Evolutionary conservation across 1,284 basidiomycete genomes (phyloP), one percentile per base, ranked within the genome.

Genomic region (Ceratobasidium sp.): DNA sequence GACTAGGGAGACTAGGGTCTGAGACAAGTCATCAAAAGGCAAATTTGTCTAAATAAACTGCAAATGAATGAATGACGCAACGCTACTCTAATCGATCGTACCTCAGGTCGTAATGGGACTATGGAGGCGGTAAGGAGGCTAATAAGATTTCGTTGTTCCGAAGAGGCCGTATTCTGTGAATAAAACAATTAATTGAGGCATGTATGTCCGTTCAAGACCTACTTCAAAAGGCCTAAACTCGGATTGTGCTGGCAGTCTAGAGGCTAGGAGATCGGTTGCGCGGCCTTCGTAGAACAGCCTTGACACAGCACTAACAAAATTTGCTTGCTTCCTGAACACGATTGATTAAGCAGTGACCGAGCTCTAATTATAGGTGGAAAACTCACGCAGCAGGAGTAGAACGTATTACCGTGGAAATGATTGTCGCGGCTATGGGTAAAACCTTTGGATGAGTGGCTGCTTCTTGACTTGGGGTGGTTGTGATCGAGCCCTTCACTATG

Each of bases 321-420:
- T 77, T 69, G 87, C 83, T 72, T 83, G 82, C 31, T 78, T 79
- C 85, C 93, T 78, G 80, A 79, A 73, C 86, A 88, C 54, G 55
- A 70, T 55, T 71, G 15, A n/a, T 64, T 17, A 29, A 29, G 38
- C 22, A 1, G 5, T 56, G 32, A 69, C 31, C 54, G 42, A 4
- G n/a, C 20, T 29, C 15, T 22, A 20, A 10, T 42, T 27, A 54
- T 12, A 56, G 38, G 35, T 2, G 40, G 7, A 20, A 5, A 0
- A 80, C 91, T 80, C 72, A 94, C 93, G 85, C 84, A 3, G 79
- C 75, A 5, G 83, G 77, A 62, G 92, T 75, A 27, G 86, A 84
- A 78, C 89, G 89, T 8, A 89, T 82, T 5, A 96, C 79, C n/a
- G 88, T 76, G 50, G 84, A 87, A 27, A 93, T 81, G 27, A 96